Conservation (phyloP, 2,329 filamentous ascomycete genomes). For the Ophiostoma ulmi region DNA sequence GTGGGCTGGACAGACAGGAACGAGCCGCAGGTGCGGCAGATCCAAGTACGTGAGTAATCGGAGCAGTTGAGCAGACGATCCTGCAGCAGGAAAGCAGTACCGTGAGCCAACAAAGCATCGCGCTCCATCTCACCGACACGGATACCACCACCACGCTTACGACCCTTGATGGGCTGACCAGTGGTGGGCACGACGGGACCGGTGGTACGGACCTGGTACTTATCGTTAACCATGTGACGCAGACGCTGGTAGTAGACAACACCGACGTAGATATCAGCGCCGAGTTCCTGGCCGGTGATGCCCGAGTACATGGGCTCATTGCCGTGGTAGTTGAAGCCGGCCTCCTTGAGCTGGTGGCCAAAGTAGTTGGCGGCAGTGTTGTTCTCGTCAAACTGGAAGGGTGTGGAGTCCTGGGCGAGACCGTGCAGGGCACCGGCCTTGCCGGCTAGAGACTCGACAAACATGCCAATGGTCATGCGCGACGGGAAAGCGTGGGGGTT, state of each 20-base stretch:
- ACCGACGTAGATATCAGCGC: slow-evolving; percentile 92
- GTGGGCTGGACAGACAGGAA: slow-evolving; percentile 85
- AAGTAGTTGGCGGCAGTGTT: slow-evolving; percentile 93
- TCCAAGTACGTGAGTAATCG: slow-evolving; percentile 83
- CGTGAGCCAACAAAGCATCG: slow-evolving; percentile 89
- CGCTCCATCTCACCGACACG: slow-evolving; percentile 99
- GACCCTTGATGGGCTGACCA: slow-evolving; percentile 93
- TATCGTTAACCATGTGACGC: slow-evolving; percentile 99
- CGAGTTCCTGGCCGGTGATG: slow-evolving; percentile 89
- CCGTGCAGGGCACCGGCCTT: slow-evolving; percentile 93
- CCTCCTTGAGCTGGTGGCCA: slow-evolving; percentile 88
- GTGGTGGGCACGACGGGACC: slow-evolving; percentile 86
- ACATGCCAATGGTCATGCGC: slow-evolving; percentile 99
- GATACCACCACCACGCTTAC: slow-evolving; percentile 95
- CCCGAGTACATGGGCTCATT: slow-evolving; percentile 99
- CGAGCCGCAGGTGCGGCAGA: slow-evolving; percentile 82
- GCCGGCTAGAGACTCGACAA: slow-evolving; percentile 92
- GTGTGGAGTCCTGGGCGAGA: slow-evolving; percentile 90
- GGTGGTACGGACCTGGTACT: slow-evolving; percentile 95
- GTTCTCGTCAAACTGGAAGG: slow-evolving; percentile 89
- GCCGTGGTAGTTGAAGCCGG: slow-evolving; percentile 95
- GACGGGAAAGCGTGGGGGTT: slow-evolving; percentile 99
- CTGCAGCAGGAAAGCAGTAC: slow-evolving; percentile 88
- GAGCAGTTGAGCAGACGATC: slow-evolving; percentile 96
- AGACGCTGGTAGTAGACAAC: slow-evolving; percentile 98